Evolutionary conservation across 176 grass and related monocot genomes (phyloP), one percentile per base, ranked within the genome.

Genomic region (Hyparrhenia diplandra): DNA sequence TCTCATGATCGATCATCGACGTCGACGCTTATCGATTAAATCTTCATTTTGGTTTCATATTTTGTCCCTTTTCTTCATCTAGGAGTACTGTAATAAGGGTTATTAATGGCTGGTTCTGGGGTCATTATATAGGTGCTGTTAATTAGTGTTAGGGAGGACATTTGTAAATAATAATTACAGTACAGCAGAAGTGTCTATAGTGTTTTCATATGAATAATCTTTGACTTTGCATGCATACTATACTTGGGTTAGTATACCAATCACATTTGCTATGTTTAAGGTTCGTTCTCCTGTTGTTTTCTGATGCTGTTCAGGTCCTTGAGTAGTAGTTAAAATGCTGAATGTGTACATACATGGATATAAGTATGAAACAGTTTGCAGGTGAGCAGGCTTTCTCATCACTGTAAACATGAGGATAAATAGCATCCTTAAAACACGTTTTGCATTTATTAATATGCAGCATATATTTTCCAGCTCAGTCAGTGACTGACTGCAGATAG

Each of bases 141-240:
- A 84, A 41, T 61, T 69, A 81, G 82, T 77, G 46, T 17, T 89
- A 89, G 73, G 46, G n/a, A 3, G 57, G 47, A n/a, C 32, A 80
- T 23, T 13, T 85, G 88, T 89, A 89, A 59, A 85, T 85, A 89
- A 82, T 89, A 89, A 46, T 82, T 85, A 89, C n/a, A 78, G 31
- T 86, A 74, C n/a, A 72, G 17, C 23, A 59, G 0, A 30, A 77
- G 24, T 25, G 9, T 77, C 23, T 61, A 77, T 59, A 82, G 64
- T 16, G 63, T 58, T 68, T 68, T 80, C 31, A 55, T 69, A 31
- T 57, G 25, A 45, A 76, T 76, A 62, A 52, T 69, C 17, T 49
- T 37, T 24, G 47, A 28, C 71, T 78, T 41, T 49, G 46, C 29
- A 46, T 79, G n/a, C 16, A 69, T 32, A 32, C 31, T 32, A 4